Conservation (phyloP, 371 early-diverging fungal species). For the Saksenaea vasiformis region DNA sequence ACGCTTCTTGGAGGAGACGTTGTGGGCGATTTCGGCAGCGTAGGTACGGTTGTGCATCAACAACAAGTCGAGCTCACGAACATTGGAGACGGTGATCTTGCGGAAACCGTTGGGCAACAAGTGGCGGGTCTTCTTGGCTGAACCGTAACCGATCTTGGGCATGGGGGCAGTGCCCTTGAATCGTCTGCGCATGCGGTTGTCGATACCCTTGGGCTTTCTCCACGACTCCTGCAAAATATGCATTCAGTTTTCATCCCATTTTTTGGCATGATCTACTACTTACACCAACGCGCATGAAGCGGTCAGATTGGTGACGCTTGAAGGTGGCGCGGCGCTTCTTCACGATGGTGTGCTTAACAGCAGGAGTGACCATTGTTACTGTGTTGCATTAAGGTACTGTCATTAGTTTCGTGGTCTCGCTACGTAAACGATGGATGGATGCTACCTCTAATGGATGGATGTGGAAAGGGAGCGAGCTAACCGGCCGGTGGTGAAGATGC, state of each 20-base stretch:
- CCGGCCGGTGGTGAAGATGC: neutral
- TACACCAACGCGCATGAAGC: conserved; percentile 95
- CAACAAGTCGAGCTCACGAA: conserved; percentile 92
- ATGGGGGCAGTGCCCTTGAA: conserved; percentile 96
- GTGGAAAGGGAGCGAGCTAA: neutral
- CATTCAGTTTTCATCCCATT: too few relatives aligned
- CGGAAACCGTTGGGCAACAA: conserved; percentile 97
- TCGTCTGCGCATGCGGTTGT: conserved; percentile 97
- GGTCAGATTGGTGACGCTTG: conserved; percentile 99
- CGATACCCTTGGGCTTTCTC: conserved; percentile 99
- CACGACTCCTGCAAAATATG: conserved; percentile 88
- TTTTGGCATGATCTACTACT: conserved; percentile 25
- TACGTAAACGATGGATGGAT: conserved; percentile 1
- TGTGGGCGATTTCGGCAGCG: conserved; percentile 98
- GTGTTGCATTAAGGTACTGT: neutral
- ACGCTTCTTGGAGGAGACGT: conserved; percentile 95
- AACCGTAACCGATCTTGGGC: conserved; percentile 99
- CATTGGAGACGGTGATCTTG: conserved; percentile 94
- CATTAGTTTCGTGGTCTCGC: neutral
- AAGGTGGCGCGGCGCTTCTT: conserved; percentile 99
- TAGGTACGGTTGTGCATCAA: conserved; percentile 98
- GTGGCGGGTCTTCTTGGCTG: conserved; percentile 94
- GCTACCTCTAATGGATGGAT: conserved; percentile 3
- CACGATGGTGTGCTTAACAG: conserved; percentile 91
- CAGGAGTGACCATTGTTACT: conserved; percentile 79